Base-by-base conservation (phyloP, 805 yeast species). In the Novakomyces olei region DNA sequence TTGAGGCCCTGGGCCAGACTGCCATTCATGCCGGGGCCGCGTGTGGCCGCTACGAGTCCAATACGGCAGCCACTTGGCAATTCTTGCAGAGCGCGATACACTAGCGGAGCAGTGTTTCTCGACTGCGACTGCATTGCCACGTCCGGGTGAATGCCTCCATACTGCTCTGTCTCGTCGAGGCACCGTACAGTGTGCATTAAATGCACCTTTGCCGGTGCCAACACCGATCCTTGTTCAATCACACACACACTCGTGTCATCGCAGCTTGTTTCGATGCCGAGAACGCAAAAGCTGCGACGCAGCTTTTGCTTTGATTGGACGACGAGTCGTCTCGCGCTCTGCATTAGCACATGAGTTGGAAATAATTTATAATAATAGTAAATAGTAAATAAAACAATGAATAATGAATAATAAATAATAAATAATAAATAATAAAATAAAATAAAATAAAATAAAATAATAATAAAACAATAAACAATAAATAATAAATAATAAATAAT, bases 11-110 rank as follows among this genome's bases (percentile, higher is more conserved):
- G 73, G 6, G 79, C 64, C 9, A 88, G 57, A 0, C 92, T 74
- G 0, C 95, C 94, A 5, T 71, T 66, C 94, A 88, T 80, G 0
- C 98, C 98, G 0, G 98, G 98, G 0, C 98, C 98, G 41, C 92
- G 57, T 0, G 98, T 88, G 4, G 74, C 92, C 49, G 92, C 76
- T 1, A 88, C 64, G 29, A 88, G 47, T 47, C 78, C 92, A 22
- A 17, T 58, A 57, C 18, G 41, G 34, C 14, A 22, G 16, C 15
- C 36, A 17, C 40, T 65, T 37, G 5, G 26, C 44, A 53, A 39
- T 39, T 45, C 28, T 0, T 18, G 23, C 10, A 74, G 53, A 4
- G 74, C 51, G 4, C 56, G 48, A 10, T 49, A 35, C 0, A 75
- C 69, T 23, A 74, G 47, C 0, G 47, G 42, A 0, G 77, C 73